phyloP scores from a whole-genome alignment of 2,329 filamentous ascomycete species.

The Emergomyces africanus region DNA sequence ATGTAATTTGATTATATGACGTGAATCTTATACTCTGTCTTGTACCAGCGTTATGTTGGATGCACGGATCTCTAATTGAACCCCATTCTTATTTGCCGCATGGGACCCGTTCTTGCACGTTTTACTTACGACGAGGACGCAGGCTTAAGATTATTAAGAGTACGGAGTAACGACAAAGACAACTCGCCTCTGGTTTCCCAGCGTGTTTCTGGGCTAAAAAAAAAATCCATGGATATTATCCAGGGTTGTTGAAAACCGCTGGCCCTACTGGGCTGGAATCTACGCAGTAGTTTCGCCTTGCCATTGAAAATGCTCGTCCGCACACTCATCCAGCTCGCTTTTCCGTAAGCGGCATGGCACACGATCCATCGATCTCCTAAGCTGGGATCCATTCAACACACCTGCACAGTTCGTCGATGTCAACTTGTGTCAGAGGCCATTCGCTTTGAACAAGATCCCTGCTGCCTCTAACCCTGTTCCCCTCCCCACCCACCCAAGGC shows the following conservation, averaged over 20 bases:
- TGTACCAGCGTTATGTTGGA: no score
- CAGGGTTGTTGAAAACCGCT: background rate
- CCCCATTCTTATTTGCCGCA: background rate
- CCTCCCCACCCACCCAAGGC: no score
- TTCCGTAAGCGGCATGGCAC: conserved; percentile 1
- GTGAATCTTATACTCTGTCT: no score
- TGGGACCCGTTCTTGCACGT: background rate
- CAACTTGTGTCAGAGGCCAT: background rate
- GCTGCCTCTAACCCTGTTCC: background rate
- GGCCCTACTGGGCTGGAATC: background rate
- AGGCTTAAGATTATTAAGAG: background rate
- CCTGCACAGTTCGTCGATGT: background rate
- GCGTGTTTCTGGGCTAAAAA: background rate
- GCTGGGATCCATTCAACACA: background rate
- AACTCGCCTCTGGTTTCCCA: no score
- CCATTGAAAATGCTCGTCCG: background rate
- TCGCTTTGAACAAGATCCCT: background rate
- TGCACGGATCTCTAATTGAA: no score
- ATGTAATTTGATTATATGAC: no score
- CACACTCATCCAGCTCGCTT: background rate
- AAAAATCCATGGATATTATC: no score
- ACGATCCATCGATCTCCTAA: conserved; percentile 2
- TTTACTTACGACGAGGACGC: background rate
- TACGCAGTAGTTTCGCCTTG: background rate
- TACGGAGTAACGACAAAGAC: no score